Base-by-base conservation (phyloP, 2,329 filamentous ascomycete genomes). In the Pestalotiopsis sp. region DNA sequence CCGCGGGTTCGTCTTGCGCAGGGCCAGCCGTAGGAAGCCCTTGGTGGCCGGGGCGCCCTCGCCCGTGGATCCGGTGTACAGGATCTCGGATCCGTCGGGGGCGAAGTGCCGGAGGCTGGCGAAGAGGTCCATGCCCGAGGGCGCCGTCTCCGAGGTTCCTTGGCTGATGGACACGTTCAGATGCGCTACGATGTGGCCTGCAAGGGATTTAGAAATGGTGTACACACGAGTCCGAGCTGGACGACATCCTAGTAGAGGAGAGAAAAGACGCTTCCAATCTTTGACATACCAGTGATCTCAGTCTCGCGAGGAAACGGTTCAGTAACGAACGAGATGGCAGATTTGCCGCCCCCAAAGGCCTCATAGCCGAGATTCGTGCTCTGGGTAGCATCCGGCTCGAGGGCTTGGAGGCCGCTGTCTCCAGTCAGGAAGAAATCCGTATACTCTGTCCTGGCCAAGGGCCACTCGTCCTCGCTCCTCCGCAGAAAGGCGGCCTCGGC, bases 61-160 rank as follows among this genome's bases (percentile, higher is more conserved):
- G 12, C 90, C 89, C 0, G 87, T 87, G 1, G 90, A 91, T 38
- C 90, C 89, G 0, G 90, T 92, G 77, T 91, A 92, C 71, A 84
- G 84, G 3, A 92, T 81, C 71, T 91, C 89, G 9, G 85, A 81
- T 0, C 87, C 88, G 0, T 79, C 73, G 0, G 87, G 79, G 0
- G 82, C 83, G 41, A 91, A 81, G 78, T 92, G 84, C 11, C 89
- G 84, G 2, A 92, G 79, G 0, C 89, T 91, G 17, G 91, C 75
- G 73, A 92, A 92, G 4, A 92, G 76, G 72, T 91, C 89, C 38
- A 91, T 90, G 66, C 91, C 89, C 3, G 74, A n/a, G 79, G 0
- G 79, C 75, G 1, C 74, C 78, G 2, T 73, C 75, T 0, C 31
- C 81, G 76, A 76, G 87, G 77, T 82, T 88, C 71, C 90, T 79